These are phyloP conservation scores for Elsinoe ampelina DNA, from an alignment of 2,329 filamentous ascomycete genomes.

Conservation along the genomic window DNA sequence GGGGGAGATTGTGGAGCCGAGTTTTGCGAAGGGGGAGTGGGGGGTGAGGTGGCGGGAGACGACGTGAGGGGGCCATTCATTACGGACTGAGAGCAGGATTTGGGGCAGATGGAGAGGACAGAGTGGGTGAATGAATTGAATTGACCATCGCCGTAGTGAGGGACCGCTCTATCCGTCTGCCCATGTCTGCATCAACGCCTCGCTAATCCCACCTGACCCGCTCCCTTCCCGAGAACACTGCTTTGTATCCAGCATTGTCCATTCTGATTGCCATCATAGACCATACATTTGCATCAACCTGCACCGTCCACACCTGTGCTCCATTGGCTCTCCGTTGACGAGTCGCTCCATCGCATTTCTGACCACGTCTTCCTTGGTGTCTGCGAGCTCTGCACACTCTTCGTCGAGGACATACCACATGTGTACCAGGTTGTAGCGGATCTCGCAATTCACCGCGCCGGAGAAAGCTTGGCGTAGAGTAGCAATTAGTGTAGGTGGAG, in stretches of 20 bases:
- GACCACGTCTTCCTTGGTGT: conserved; percentile 5
- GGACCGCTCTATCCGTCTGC: no score
- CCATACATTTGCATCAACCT: conserved; percentile 12
- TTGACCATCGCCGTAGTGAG: background rate
- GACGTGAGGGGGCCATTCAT: background rate
- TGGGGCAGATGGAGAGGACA: background rate
- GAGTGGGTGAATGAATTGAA: background rate
- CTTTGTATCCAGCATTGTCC: background rate
- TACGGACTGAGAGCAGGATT: no score
- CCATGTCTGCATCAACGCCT: background rate
- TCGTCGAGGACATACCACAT: conserved; percentile 27
- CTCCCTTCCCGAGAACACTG: no score
- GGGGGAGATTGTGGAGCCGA: conserved; percentile 49
- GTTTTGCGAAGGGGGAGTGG: conserved; percentile 55
- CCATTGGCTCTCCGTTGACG: conserved; percentile 13
- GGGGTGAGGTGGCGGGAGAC: conserved; percentile 47
- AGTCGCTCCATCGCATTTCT: conserved; percentile 2
- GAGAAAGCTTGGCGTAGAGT: conserved; percentile 24
- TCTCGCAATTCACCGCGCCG: conserved; percentile 17
- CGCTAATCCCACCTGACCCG: background rate
- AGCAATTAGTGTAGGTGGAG: conserved; percentile 23
- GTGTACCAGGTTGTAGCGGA: conserved; percentile 20
- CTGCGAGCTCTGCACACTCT: conserved; percentile 6
- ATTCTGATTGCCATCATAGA: background rate
- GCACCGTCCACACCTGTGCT: conserved; percentile 7